Conservation (phyloP, 306 rosid species). For the Quercus gilva region DNA sequence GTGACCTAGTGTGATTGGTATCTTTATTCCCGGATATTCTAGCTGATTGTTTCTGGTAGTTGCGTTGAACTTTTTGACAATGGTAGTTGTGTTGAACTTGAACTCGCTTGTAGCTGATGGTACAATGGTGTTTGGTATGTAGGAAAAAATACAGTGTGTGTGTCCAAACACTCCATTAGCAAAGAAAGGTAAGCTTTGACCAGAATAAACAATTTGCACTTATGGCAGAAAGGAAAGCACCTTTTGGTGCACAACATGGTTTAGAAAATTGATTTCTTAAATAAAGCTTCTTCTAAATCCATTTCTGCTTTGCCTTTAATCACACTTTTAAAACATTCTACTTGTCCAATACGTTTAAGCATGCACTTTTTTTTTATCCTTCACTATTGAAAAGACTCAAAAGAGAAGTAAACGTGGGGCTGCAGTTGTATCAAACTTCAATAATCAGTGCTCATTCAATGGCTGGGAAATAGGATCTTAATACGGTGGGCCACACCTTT, state of each 20-base stretch:
- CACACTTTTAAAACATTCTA: not conserved
- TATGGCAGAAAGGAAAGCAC: constrained; percentile 14
- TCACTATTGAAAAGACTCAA: constrained; percentile 9
- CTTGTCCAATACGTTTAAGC: not conserved
- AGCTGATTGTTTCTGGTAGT: no score
- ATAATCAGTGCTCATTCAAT: constrained; percentile 35
- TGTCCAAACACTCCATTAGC: not conserved
- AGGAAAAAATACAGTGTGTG: not conserved
- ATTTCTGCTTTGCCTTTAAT: not conserved
- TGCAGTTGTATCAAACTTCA: not conserved
- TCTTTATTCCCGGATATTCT: no score
- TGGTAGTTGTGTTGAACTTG: no score
- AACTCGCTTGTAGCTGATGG: no score
- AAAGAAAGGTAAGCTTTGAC: constrained; percentile 18
- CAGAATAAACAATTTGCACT: constrained; percentile 3
- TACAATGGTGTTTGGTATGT: not conserved
- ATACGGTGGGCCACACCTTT: not conserved
- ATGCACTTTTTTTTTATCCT: not conserved
- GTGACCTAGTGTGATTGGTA: no score
- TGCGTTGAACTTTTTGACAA: no score
- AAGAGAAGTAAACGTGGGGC: constrained; percentile 3
- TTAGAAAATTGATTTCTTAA: not conserved
- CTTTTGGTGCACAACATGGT: constrained; percentile 10
- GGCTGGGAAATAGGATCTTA: constrained; percentile 28
- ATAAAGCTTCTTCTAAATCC: not conserved